Evolutionary conservation across 2,329 filamentous ascomycete genomes (phyloP), one percentile per base, ranked within the genome.

Genomic region (Penicillium sp.): DNA sequence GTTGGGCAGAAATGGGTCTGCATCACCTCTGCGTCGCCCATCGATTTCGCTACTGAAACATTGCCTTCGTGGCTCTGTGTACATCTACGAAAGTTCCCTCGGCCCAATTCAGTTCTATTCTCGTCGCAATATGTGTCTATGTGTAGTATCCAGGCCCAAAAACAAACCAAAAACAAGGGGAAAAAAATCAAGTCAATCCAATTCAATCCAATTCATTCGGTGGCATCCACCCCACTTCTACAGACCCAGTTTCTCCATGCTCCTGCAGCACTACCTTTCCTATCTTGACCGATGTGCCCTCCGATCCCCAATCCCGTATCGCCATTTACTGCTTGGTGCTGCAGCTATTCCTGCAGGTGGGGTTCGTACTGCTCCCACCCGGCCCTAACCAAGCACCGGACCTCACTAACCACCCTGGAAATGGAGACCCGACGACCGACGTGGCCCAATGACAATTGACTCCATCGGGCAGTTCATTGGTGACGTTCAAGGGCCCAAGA

Each of bases 361-460:
- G 57, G 57, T 54, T 56, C 51, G 52, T 60, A 49, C 61, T 62
- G 58, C 56, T 51, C 54, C 53, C 54, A 53, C 56, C 58, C 57
- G 59, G 59, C 62, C 60, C 58, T 60, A 63, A 58, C 58, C 57
- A 62, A 52, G 56, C 48, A 53, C 53, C 49, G 49, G 55, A 45
- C 46, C 50, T 60, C 51, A 53, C 53, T 57, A 60, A 56, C 55
- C 50, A 59, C 53, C 48, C 57, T 53, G 57, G 48, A 54, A 53
- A 62, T 61, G 61, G 61, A 59, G 55, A 55, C 62, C 54, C 55
- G 49, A 45, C 58, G 62, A 41, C 26, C 69, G 64, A 72, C 69
- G 69, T 72, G 69, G 69, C 60, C 68, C 69, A 71, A 71, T 71
- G 55, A 64, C 50, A 62, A 50, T 31, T 31, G 34, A 51, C 59